Evolutionary conservation across 768 basidiomycete genomes (phyloP).

Genomic region (Phlebiopsis gigantea): DNA sequence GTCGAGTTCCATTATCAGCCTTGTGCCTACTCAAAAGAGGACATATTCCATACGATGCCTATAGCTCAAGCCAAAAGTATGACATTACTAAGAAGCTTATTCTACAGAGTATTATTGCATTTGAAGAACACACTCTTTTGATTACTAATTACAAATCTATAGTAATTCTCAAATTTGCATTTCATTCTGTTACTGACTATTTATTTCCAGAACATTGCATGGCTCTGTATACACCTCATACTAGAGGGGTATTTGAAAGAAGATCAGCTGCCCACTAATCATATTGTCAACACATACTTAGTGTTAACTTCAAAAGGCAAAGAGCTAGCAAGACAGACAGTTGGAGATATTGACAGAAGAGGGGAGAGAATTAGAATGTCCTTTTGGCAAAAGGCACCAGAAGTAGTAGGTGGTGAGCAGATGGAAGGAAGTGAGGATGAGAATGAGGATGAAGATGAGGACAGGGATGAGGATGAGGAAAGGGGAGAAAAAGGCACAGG

Average conservation of each 20-base stretch:
- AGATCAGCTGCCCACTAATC: not conserved
- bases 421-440: no score
- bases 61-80: not conserved
- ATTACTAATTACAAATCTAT: not conserved
- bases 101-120: not conserved
- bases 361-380: no score
- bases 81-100: conserved; percentile 28
- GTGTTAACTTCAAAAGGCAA: no score
- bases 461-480: no score
- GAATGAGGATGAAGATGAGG: no score
- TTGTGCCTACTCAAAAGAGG: not conserved
- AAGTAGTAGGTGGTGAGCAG: no score
- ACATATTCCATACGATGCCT: not conserved
- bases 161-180: conserved; percentile 37
- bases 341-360: no score
- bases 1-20: not conserved
- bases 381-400: no score
- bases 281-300: no score
- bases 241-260: conserved; percentile 59
- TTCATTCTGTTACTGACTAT: not conserved
- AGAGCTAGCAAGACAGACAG: no score
- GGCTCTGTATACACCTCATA: conserved; percentile 66
- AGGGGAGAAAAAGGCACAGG: no score
- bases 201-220: conserved; percentile 59
- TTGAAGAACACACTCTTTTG: not conserved